Evolutionary conservation across 73 alveolate genomes (phyloP), one percentile per base, ranked within the genome.

Genomic region (Stentor coeruleus): DNA sequence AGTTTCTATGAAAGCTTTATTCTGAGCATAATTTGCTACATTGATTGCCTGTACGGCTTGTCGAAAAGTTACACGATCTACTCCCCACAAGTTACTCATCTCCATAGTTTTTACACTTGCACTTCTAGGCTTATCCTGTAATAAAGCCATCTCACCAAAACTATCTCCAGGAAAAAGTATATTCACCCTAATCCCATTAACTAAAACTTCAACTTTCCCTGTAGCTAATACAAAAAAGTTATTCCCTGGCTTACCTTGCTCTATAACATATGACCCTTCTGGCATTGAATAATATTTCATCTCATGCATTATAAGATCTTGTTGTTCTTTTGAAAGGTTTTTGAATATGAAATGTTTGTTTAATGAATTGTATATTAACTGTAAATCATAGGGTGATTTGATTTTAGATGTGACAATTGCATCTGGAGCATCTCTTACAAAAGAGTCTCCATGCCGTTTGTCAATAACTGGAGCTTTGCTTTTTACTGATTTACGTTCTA

Each of bases 81-180:
- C 86, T 26, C 91, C 98, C 98, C 98, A 95, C 35, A 88, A 79
- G 31, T 82, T 88, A 88, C 97, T 91, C 59, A 84, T 90, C 59
- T 86, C 91, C 3, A 85, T 86, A 36, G 97, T 93, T 42, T 84
- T 88, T 49, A 95, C 92, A 28, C 97, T 77, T n/a, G 98, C 98
- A 26, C 98, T 89, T 90, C 99, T 91, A 36, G 93, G 95, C 3
- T 91, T 93, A 88, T 95, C 92, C 83, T 93, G 91, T 58, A 95
- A 89, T 35, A 95, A 89, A 49, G 99, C 99, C 35, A 95, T 84
- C 82, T 95, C 99, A 40, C 99, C 99, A 88, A 95, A 95, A 58
- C 98, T 92, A 39, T 82, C 93, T 28, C 97, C 97, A 3, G 95
- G 91, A 55, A 82, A 38, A 37, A 82, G 55, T 59, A 58, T 76